Percentiles rank a stretch among this genome's conserved stretches.
These are phyloP conservation scores for Penicillium samsonianum DNA, from an alignment of 495 filamentous ascomycete species.

Conservation along the genomic window DNA sequence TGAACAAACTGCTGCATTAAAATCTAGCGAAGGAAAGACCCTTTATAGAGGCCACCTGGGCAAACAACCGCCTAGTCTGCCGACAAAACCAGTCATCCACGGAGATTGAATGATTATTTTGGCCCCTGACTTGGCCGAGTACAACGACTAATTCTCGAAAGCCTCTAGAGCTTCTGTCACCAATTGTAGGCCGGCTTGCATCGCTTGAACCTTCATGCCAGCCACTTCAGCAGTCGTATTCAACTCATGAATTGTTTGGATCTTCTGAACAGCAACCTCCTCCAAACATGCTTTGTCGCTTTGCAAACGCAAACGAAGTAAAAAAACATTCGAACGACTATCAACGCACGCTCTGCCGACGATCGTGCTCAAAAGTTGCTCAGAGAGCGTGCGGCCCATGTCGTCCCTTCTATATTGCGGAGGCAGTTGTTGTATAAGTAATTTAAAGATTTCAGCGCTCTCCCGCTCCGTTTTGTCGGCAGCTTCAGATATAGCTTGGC, in stretches of 20 bases:
- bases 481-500: neutral
- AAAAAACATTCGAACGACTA: no score
- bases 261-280: neutral
- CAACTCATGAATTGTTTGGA: neutral
- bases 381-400: neutral
- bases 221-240: neutral
- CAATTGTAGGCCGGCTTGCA: neutral
- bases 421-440: neutral
- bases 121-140: neutral
- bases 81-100: neutral
- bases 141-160: neutral
- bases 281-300: neutral
- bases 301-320: no score
- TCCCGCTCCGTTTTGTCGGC: neutral
- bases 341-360: neutral
- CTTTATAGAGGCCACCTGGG: neutral
- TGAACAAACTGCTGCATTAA: no score
- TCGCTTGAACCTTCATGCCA: neutral
- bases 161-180: neutral
- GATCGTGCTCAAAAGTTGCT: neutral
- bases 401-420: neutral
- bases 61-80: neutral
- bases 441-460: conserved; percentile 2
- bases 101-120: neutral
- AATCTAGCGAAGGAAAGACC: neutral